phyloP scores from a whole-genome alignment of 805 yeast species.

The Kuraishia ogatae region DNA sequence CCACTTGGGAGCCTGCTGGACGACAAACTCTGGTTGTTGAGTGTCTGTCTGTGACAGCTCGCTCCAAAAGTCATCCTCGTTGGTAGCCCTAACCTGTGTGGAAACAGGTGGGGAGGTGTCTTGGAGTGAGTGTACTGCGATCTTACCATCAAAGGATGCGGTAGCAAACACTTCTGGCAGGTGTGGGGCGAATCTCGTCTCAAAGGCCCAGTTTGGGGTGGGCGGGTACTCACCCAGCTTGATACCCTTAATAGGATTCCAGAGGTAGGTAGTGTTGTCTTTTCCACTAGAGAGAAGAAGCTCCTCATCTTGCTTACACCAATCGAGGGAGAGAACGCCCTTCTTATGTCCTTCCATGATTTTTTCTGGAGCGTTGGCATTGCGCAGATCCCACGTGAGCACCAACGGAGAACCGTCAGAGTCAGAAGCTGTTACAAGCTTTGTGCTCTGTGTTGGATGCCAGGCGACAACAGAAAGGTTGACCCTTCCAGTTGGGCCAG shows the following conservation, averaged over 20 bases:
- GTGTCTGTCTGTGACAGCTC: constrained; percentile 59
- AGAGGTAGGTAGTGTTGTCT: constrained; percentile 77
- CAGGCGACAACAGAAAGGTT: constrained; percentile 79
- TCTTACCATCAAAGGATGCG: constrained; percentile 80
- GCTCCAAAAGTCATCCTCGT: constrained; percentile 83
- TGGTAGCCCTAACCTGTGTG: constrained; percentile 29
- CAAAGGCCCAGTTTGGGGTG: constrained; percentile 89
- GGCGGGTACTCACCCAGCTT: constrained; percentile 84
- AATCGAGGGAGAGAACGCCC: constrained; percentile 85
- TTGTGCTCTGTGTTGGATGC: constrained; percentile 90
- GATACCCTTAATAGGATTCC: constrained; percentile 79
- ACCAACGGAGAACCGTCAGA: constrained; percentile 74
- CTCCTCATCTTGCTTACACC: constrained; percentile 81
- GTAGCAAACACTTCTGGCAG: constrained; percentile 87
- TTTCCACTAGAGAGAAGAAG: constrained; percentile 85
- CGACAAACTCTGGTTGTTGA: constrained; percentile 62
- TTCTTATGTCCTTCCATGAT: constrained; percentile 72
- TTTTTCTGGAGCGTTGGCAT: constrained; percentile 82
- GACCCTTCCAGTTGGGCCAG: constrained; percentile 49
- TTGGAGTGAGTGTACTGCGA: constrained; percentile 78
- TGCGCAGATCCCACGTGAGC: constrained; percentile 89
- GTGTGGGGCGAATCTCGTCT: constrained; percentile 78
- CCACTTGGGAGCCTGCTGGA: constrained; percentile 87
- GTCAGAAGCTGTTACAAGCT: constrained; percentile 80
- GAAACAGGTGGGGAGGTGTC: constrained; percentile 61